Evolutionary conservation across 78 protist genomes (phyloP).

Genomic region (Tieghemostelium lacteum): DNA sequence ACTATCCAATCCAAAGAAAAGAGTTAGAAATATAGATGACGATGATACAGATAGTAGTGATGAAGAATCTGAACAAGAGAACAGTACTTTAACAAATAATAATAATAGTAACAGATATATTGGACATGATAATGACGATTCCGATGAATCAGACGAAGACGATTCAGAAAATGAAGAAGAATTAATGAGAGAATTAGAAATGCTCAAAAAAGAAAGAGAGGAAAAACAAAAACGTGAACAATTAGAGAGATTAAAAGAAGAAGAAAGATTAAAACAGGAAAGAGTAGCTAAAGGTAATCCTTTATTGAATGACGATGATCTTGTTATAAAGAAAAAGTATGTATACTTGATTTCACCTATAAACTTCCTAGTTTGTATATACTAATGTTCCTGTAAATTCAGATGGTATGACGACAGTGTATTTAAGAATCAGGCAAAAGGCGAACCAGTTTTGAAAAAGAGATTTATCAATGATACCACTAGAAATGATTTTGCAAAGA

Average conservation of each 20-base stretch:
- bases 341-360: not conserved
- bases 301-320: constrained; percentile 26
- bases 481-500: constrained; percentile 71
- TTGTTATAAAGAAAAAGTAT: constrained; percentile 67
- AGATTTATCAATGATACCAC: constrained; percentile 77
- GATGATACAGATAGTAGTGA: constrained; percentile 70
- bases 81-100: not conserved
- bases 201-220: constrained; percentile 62
- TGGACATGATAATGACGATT: not conserved
- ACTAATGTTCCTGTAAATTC: not conserved
- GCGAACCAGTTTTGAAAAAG: constrained; percentile 60
- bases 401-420: constrained; percentile 72
- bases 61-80: constrained; percentile 10
- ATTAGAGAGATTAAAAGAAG: constrained; percentile 9
- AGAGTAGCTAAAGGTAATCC: constrained; percentile 41
- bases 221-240: constrained; percentile 46
- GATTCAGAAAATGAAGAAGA: constrained; percentile 73
- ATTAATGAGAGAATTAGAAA: constrained; percentile 59
- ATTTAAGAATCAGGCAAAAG: constrained; percentile 75
- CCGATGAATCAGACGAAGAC: constrained; percentile 36
- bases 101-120: not conserved
- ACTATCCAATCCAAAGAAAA: not conserved
- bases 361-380: not conserved
- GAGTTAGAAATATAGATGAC: constrained; percentile 60
- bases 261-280: constrained; percentile 35